Base-by-base conservation (phyloP, 495 filamentous ascomycete species). In the Rusavskia elegans region DNA sequence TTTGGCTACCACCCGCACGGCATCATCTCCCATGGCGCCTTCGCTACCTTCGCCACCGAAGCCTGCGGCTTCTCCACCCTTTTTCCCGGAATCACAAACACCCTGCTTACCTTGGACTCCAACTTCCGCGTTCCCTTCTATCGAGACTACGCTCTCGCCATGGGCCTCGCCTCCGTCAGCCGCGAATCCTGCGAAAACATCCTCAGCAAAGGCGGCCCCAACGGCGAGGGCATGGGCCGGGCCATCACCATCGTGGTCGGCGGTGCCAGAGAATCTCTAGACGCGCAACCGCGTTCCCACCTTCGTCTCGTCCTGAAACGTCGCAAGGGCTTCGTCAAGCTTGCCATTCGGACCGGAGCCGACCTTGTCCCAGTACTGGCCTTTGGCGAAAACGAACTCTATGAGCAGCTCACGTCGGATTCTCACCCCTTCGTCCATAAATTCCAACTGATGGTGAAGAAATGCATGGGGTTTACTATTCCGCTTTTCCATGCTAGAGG, bases 1-100 rank as follows among this genome's bases (percentile, higher is more conserved):
- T 94, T 98, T 62, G 92, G 93, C 40, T 96, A 97, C 64, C 92
- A 96, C 61, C 90, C 90, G 0, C 90, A 97, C 64, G 92, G 92
- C 39, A 96, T 98, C 65, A 95, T 98, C 59, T 88, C 84, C 14
- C 87, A 95, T 61, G 92, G 92, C 37, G 92, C 93, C 1, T 96
- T 92, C 66, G 87, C 84, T 3, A 83, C 89, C 16, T 96, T 98
- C 57, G 85, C 74, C 29, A 97, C 93, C 6, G 92, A 97, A 57
- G 85, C 86, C 0, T 72, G 93, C 5, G 88, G 92, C 2, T 98
- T 97, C 65, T 78, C 78, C 2, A 76, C 83, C 50, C 78, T 96
- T 25, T 98, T 96, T 58, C 93, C 93, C 0, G 90, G 88, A n/a
- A 95, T 98, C 58, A 94, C 80, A 19, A 98, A 84, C 48, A 90